Conservation (phyloP, 108 stramenopile genomes). For the Cylindrotheca closterium region DNA sequence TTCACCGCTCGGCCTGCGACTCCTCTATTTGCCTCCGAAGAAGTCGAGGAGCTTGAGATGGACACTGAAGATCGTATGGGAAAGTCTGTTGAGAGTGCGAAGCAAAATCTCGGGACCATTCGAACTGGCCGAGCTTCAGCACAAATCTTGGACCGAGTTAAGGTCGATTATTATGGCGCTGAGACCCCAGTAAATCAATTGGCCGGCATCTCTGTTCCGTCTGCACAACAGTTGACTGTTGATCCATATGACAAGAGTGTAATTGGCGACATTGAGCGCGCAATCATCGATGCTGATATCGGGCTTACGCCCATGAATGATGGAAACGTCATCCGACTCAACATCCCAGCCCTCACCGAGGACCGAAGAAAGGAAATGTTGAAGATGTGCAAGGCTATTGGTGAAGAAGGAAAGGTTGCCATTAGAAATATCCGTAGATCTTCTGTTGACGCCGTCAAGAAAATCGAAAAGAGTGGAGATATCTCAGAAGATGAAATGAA, state of each 20-base stretch:
- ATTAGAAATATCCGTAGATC: constrained; percentile 89
- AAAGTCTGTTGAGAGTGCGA: constrained; percentile 80
- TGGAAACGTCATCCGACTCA: constrained; percentile 88
- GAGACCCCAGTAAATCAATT: constrained; percentile 91
- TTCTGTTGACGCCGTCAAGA: constrained; percentile 87
- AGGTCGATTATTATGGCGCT: constrained; percentile 89
- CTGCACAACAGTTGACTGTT: constrained; percentile 85
- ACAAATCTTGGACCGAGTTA: constrained; percentile 87
- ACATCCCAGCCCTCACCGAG: constrained; percentile 92
- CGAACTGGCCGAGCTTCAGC: constrained; percentile 92
- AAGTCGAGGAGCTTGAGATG: constrained; percentile 36
- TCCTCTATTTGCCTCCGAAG: constrained; percentile 27
- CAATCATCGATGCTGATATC: constrained; percentile 85
- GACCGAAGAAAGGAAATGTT: constrained; percentile 94
- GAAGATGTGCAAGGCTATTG: constrained; percentile 91
- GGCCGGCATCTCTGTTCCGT: constrained; percentile 83
- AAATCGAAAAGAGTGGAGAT: constrained; percentile 85
- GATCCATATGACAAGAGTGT: constrained; percentile 84
- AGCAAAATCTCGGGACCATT: constrained; percentile 71
- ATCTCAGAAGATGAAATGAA: constrained; percentile 87
- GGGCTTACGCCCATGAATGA: constrained; percentile 92
- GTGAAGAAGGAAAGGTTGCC: constrained; percentile 94
- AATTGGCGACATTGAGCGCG: constrained; percentile 77
- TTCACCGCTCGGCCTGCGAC: background rate
- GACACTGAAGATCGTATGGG: constrained; percentile 85